A percentile compares a stretch with the other conserved stretches of the same genome.
Evolutionary conservation across 1,139 yeast genomes (phyloP).

Genomic region (Yamadazyma membranifaciens): DNA sequence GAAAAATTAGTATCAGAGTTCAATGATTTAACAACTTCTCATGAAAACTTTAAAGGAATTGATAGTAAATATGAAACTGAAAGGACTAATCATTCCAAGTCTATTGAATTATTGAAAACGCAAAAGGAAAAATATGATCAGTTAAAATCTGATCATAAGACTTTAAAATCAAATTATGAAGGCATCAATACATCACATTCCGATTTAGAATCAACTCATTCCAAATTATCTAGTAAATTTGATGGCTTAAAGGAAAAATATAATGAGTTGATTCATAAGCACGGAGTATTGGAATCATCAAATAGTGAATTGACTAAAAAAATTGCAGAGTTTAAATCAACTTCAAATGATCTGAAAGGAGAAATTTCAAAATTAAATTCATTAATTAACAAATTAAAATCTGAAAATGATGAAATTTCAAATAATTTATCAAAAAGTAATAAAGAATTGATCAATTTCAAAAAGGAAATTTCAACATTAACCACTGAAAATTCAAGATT

Average conservation of each 20-base stretch:
- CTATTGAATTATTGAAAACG: constrained; percentile 15
- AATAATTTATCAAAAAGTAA: constrained; percentile 8
- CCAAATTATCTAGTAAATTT: constrained; percentile 8
- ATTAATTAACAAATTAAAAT: constrained; percentile 12
- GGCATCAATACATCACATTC: constrained; percentile 5
- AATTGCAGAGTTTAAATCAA: constrained; percentile 9
- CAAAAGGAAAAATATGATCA: constrained; percentile 13
- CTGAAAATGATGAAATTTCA: constrained; percentile 12
- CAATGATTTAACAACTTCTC: constrained; percentile 11
- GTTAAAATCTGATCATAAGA: constrained; percentile 8
- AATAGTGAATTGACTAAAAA: constrained; percentile 10
- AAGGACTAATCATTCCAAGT: constrained; percentile 19
- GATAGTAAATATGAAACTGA: constrained; percentile 12
- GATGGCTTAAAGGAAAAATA: constrained; percentile 11
- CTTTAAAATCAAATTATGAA: constrained; percentile 21
- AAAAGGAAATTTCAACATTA: constrained; percentile 10
- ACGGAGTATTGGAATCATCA: constrained; percentile 3
- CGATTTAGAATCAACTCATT: constrained; percentile 8
- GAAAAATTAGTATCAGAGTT: constrained; percentile 18
- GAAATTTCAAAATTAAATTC: constrained; percentile 13
- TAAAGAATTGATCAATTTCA: constrained; percentile 10
- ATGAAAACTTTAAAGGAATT: constrained; percentile 5
- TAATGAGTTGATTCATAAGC: constrained; percentile 10
- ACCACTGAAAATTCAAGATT: constrained; percentile 6
- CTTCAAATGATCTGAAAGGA: constrained; percentile 9